Percentiles rank a stretch among this genome's conserved stretches.
Evolutionary conservation across 805 yeast genomes (phyloP).

Genomic region (Lachancea meyersii): DNA sequence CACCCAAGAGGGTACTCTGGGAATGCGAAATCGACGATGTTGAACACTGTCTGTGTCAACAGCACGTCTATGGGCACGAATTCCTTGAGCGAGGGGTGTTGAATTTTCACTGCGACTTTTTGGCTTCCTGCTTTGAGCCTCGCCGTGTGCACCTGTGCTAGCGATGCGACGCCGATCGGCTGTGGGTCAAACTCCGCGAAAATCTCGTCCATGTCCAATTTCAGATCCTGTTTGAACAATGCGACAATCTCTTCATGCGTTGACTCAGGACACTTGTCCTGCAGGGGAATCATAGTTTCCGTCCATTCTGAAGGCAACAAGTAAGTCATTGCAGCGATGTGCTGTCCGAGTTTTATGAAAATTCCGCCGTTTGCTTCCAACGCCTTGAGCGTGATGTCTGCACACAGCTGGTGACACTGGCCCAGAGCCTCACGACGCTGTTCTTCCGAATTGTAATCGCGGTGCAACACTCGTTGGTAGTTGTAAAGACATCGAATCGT

Average conservation of each 20-base stretch:
- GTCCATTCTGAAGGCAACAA: constrained; percentile 93
- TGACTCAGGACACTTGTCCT: constrained; percentile 83
- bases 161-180: constrained; percentile 93
- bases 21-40: constrained; percentile 65
- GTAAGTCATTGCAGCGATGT: constrained; percentile 85
- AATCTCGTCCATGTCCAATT: constrained; percentile 49
- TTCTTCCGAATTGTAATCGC: constrained; percentile 39
- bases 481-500: constrained; percentile 65
- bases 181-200: constrained; percentile 59
- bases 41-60: constrained; percentile 71
- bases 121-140: constrained; percentile 48
- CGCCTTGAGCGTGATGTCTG: constrained; percentile 70
- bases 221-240: constrained; percentile 66
- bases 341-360: constrained; percentile 93
- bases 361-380: constrained; percentile 85
- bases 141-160: constrained; percentile 93
- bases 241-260: constrained; percentile 59
- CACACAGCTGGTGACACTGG: constrained; percentile 69
- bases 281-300: constrained; percentile 84
- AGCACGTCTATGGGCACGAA: constrained; percentile 87
- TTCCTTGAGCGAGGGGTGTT: constrained; percentile 80
- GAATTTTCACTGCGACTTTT: constrained; percentile 88
- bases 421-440: constrained; percentile 48
- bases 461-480: constrained; percentile 53
- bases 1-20: constrained; percentile 92